These are phyloP conservation scores for Arabis hirsuta DNA, from an alignment of 345 rosid genomes.

Conservation along the genomic window DNA sequence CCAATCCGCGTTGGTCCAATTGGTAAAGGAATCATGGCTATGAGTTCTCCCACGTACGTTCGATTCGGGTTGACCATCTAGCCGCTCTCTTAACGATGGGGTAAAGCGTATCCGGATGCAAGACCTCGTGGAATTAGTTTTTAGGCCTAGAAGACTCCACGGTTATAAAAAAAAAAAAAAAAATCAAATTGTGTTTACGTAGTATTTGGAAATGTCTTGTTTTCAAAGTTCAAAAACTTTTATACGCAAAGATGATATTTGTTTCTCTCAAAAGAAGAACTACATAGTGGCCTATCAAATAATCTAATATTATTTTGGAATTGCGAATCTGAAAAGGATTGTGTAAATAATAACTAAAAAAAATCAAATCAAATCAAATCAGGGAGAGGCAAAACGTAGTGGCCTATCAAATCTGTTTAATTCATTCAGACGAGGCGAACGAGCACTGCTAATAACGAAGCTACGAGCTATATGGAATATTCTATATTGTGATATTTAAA, in stretches of 20 bases:
- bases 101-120: too few relatives aligned
- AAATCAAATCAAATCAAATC: slow-evolving; percentile 15
- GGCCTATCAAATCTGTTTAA: slow-evolving; percentile 39
- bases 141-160: too few relatives aligned
- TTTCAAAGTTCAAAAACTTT: background rate
- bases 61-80: too few relatives aligned
- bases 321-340: background rate
- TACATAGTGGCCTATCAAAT: background rate
- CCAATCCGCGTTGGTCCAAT: too few relatives aligned
- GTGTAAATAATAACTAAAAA: slow-evolving; percentile 1
- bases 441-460: slow-evolving; percentile 14
- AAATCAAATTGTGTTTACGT: background rate
- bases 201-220: background rate
- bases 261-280: slow-evolving; percentile 3
- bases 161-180: background rate
- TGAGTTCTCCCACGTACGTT: too few relatives aligned
- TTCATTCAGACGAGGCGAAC: slow-evolving; percentile 31
- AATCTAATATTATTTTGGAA: background rate
- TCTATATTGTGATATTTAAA: slow-evolving; percentile 9
- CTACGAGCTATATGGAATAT: slow-evolving; percentile 36
- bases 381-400: slow-evolving; percentile 34
- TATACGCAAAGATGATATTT: slow-evolving; percentile 3
- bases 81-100: too few relatives aligned
- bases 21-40: too few relatives aligned
- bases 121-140: too few relatives aligned